A percentile compares a stretch with the other conserved stretches of the same genome.
phyloP scores from a whole-genome alignment of 176 grass and related monocot genomes.

The Secale cereale region DNA sequence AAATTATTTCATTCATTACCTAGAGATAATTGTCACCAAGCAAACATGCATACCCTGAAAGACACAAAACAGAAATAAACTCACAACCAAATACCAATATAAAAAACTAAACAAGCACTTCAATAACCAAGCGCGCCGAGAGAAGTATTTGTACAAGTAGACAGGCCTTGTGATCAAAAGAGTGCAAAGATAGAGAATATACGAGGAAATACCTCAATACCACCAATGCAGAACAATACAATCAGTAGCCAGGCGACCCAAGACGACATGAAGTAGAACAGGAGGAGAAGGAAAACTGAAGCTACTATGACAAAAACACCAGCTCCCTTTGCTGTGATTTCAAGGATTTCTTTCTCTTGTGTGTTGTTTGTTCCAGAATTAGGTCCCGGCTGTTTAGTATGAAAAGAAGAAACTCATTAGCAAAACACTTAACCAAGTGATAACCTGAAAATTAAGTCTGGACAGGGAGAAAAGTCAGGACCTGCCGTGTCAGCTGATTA shows the following conservation, averaged over 20 bases:
- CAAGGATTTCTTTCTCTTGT: slow-evolving; percentile 87
- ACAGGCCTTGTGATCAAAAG: neutral
- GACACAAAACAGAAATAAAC: neutral
- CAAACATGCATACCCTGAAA: slow-evolving; percentile 94
- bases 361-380: slow-evolving; percentile 29
- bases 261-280: slow-evolving; percentile 99
- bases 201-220: slow-evolving; percentile 67
- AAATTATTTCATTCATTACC: slow-evolving; percentile 31
- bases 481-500: slow-evolving; percentile 77
- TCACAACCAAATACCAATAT: neutral
- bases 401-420: slow-evolving; percentile 19
- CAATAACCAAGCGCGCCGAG: neutral
- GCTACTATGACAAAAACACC: slow-evolving; percentile 81
- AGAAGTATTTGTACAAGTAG: slow-evolving; percentile 11
- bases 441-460: slow-evolving; percentile 6
- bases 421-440: neutral
- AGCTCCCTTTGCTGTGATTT: slow-evolving; percentile 87
- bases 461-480: slow-evolving; percentile 25
- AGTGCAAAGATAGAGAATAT: slow-evolving; percentile 1
- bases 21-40: slow-evolving; percentile 68
- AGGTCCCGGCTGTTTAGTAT: slow-evolving; percentile 57
- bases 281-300: slow-evolving; percentile 87
- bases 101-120: slow-evolving; percentile 2
- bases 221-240: slow-evolving; percentile 93
- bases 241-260: slow-evolving; percentile 93